Evolutionary conservation across 2,329 filamentous ascomycete species (phyloP).

Genomic region (Ploettnerulaceae sp.): DNA sequence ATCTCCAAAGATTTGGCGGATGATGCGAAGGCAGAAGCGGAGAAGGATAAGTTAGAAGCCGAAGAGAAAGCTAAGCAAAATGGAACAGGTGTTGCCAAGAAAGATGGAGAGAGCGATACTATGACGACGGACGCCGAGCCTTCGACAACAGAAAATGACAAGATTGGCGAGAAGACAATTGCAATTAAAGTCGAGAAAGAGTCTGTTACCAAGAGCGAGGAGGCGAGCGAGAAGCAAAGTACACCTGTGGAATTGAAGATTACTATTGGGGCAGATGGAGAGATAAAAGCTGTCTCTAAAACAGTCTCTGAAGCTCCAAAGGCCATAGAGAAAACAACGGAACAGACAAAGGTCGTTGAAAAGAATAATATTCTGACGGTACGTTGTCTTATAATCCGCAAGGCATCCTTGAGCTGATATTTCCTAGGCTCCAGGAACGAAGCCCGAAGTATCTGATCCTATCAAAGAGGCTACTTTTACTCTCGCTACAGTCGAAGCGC

Average conservation of each 20-base stretch:
- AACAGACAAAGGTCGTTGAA: neutral
- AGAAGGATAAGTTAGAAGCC: slow-evolving; percentile 5
- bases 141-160: too few relatives aligned
- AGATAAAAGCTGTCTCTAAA: slow-evolving; percentile 16
- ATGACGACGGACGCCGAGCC: too few relatives aligned
- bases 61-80: too few relatives aligned
- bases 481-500: too few relatives aligned
- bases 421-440: too few relatives aligned
- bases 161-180: slow-evolving; percentile 3
- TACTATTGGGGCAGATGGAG: slow-evolving; percentile 18
- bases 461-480: too few relatives aligned
- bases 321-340: neutral
- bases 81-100: too few relatives aligned
- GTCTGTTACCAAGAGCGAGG: neutral
- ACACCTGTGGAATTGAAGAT: slow-evolving; percentile 15
- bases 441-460: too few relatives aligned
- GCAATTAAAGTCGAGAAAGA: neutral
- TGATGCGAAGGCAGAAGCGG: slow-evolving; percentile 10
- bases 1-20: slow-evolving; percentile 20
- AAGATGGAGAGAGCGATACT: too few relatives aligned
- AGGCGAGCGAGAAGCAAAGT: neutral
- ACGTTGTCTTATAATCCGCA: too few relatives aligned
- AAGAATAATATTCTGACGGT: neutral
- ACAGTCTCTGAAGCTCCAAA: neutral
- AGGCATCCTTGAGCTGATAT: too few relatives aligned